Evolutionary conservation across 2,329 filamentous ascomycete genomes (phyloP).

Genomic region (Alternaria panax): DNA sequence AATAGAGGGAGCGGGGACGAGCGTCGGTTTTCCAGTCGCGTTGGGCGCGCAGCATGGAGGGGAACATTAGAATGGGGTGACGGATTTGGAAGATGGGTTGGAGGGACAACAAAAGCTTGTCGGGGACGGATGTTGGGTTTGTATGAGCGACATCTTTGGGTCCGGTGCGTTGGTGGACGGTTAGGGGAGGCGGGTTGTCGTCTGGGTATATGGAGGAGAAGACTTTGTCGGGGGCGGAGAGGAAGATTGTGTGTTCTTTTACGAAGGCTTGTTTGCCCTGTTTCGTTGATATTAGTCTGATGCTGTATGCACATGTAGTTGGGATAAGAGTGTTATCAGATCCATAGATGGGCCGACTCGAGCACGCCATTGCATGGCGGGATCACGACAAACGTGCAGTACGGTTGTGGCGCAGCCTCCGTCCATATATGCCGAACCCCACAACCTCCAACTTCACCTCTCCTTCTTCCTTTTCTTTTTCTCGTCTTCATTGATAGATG

Average conservation of each 20-base stretch:
- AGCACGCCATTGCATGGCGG: conserved; percentile 15
- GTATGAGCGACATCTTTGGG: conserved; percentile 1
- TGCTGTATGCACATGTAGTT: not conserved
- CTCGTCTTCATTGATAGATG: not conserved
- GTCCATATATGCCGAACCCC: not conserved
- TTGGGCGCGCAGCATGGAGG: conserved; percentile 20
- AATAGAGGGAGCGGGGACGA: not conserved
- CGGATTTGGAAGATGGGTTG: conserved; percentile 28
- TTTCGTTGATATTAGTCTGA: not conserved
- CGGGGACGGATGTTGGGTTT: conserved; percentile 23
- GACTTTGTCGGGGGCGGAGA: conserved; percentile 17
- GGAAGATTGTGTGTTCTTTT: conserved; percentile 22
- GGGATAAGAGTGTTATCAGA: not conserved
- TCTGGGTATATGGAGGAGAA: conserved; percentile 10
- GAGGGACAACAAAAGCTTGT: conserved; percentile 20
- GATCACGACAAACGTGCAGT: conserved; percentile 8
- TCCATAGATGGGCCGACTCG: not conserved
- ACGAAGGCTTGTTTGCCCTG: conserved; percentile 22
- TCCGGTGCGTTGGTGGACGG: conserved; percentile 10
- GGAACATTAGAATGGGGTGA: conserved; percentile 26
- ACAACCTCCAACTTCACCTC: not conserved
- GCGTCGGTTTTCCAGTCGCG: not conserved
- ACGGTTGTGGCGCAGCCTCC: conserved; percentile 1
- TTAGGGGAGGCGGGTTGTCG: not conserved
- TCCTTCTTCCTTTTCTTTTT: not conserved